These are phyloP conservation scores for Leptodontidium sp. DNA, from an alignment of 2,329 filamentous ascomycete genomes.

Conservation along the genomic window DNA sequence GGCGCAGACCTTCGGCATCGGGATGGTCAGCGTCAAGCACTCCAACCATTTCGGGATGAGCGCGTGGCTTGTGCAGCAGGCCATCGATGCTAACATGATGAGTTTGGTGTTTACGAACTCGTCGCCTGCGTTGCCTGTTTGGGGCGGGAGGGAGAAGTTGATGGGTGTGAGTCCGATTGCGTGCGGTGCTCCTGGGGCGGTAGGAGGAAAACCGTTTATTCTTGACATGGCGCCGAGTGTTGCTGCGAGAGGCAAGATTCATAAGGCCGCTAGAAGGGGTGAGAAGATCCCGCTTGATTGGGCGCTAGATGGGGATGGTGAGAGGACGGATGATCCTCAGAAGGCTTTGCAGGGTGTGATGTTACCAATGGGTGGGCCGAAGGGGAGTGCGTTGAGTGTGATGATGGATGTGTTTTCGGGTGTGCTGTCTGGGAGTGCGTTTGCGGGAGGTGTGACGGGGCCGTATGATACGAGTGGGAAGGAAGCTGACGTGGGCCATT, in stretches of 20 bases:
- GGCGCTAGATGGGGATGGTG: conserved; percentile 77
- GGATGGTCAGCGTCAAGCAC: conserved; percentile 77
- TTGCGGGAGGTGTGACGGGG: conserved; percentile 77
- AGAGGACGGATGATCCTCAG: conserved; percentile 74
- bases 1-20: conserved; percentile 72
- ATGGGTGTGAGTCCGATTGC: conserved; percentile 52
- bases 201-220: conserved; percentile 70
- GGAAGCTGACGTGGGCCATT: conserved; percentile 77
- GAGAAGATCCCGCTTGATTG: conserved; percentile 77
- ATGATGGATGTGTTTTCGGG: conserved; percentile 94
- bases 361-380: conserved; percentile 86
- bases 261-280: conserved; percentile 71
- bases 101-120: conserved; percentile 49
- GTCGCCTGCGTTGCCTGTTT: conserved; percentile 46
- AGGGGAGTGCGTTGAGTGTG: conserved; percentile 77
- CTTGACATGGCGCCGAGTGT: conserved; percentile 78
- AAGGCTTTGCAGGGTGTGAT: conserved; percentile 79
- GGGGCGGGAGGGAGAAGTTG: conserved; percentile 46
- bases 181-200: conserved; percentile 71
- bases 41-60: conserved; percentile 88
- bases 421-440: conserved; percentile 78
- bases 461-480: conserved; percentile 75
- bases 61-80: conserved; percentile 82
- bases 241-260: conserved; percentile 75
- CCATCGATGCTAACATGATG: conserved; percentile 76